Evolutionary conservation across 306 rosid species (phyloP).

Genomic region (Ziziphus jujuba): DNA sequence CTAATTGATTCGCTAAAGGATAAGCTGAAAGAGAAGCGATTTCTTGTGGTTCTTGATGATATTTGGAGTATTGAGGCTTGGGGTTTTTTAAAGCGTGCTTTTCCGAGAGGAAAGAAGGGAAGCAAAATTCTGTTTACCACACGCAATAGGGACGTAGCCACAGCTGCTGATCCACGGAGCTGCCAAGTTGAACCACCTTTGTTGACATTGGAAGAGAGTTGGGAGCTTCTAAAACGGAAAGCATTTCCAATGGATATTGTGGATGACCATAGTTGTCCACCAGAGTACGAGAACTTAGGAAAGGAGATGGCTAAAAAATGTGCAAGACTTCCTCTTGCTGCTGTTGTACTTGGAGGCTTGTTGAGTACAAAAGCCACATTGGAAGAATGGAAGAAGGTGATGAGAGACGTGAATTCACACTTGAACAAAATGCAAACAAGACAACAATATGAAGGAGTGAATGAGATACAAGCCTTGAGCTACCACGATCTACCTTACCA

Average conservation of each 20-base stretch:
- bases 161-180: slow-evolving; percentile 27
- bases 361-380: background rate
- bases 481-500: slow-evolving; percentile 24
- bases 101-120: slow-evolving; percentile 24
- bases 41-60: slow-evolving; percentile 60
- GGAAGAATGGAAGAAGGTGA: slow-evolving; percentile 8
- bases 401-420: background rate
- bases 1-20: background rate
- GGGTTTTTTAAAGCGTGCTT: slow-evolving; percentile 35
- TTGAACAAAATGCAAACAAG: background rate
- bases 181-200: slow-evolving; percentile 32
- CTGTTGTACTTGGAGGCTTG: slow-evolving; percentile 18
- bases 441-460: background rate
- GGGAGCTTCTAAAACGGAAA: slow-evolving; percentile 31
- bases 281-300: background rate
- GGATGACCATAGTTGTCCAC: background rate
- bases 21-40: slow-evolving; percentile 25
- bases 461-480: slow-evolving; percentile 1
- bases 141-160: slow-evolving; percentile 35
- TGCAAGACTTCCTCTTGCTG: slow-evolving; percentile 18
- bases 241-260: background rate
- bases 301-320: background rate
- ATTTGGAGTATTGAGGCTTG: slow-evolving; percentile 45
- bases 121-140: no score
- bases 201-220: slow-evolving; percentile 30